phyloP scores from a whole-genome alignment of 352 stramenopile species.

The Albugo candida region DNA sequence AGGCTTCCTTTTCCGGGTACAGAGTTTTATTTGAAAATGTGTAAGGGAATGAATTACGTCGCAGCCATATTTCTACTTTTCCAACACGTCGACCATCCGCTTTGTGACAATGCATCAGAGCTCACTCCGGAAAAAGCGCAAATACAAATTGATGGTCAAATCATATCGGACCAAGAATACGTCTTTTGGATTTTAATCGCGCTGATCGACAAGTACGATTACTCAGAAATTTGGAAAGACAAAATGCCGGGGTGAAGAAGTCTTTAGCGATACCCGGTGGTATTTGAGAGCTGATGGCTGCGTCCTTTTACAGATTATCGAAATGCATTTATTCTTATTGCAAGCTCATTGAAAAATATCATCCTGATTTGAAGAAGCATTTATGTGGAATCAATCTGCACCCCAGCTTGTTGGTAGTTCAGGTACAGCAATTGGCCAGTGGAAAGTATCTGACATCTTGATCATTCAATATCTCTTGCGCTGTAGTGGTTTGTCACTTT shows the following conservation, averaged over 20 bases:
- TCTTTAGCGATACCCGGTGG: no score
- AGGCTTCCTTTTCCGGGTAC: no score
- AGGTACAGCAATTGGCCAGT: no score
- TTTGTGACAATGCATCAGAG: no score
- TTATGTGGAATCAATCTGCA: constrained; percentile 66
- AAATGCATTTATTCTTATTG: constrained; percentile 65
- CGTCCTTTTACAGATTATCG: no score
- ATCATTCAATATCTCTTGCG: no score
- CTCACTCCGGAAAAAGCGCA: no score
- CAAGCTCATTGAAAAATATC: constrained; percentile 40
- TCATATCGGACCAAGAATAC: constrained; percentile 30
- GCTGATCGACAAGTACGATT: constrained; percentile 28
- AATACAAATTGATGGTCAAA: no score
- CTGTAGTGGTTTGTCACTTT: constrained; percentile 74
- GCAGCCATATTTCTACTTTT: constrained; percentile 34
- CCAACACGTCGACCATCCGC: no score
- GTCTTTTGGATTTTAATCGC: constrained; percentile 39
- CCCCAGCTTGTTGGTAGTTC: constrained; percentile 48
- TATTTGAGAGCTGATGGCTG: no score
- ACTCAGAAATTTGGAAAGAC: constrained; percentile 45
- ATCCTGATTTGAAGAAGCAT: constrained; percentile 40
- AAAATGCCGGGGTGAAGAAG: constrained; percentile 74
- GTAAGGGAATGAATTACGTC: constrained; percentile 74
- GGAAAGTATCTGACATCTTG: no score
- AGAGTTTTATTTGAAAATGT: neutral